Percentiles rank a stretch among this genome's conserved stretches.
Evolutionary conservation across 805 yeast genomes (phyloP).

Genomic region (Ogataea corticis): DNA sequence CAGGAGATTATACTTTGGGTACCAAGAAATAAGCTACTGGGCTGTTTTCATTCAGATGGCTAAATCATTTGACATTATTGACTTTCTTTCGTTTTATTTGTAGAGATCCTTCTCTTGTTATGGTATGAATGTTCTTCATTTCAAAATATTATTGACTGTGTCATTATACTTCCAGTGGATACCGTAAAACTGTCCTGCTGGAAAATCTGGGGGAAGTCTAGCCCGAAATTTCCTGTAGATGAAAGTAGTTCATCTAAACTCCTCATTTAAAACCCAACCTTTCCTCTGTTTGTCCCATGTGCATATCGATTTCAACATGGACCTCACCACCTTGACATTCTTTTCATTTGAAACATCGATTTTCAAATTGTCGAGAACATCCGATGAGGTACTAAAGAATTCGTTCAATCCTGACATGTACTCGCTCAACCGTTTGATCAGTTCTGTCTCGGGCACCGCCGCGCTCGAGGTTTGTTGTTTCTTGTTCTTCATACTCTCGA

Average conservation of each 20-base stretch:
- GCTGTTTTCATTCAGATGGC: neutral
- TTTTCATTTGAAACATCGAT: slow-evolving; percentile 45
- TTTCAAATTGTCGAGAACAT: slow-evolving; percentile 28
- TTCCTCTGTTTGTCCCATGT: slow-evolving; percentile 57
- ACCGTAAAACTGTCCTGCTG: neutral
- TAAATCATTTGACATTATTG: no score
- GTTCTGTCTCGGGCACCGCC: slow-evolving; percentile 16
- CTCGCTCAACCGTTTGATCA: slow-evolving; percentile 25
- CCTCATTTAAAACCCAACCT: slow-evolving; percentile 68
- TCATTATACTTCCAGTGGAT: no score
- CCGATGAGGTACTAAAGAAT: slow-evolving; percentile 33
- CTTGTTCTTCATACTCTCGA: slow-evolving; percentile 46
- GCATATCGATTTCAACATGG: slow-evolving; percentile 68
- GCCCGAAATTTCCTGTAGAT: no score
- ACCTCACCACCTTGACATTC: slow-evolving; percentile 61
- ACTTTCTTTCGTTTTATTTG: no score
- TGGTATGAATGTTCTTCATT: neutral
- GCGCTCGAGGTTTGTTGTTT: slow-evolving; percentile 7
- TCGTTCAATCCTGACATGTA: slow-evolving; percentile 32
- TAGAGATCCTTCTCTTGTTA: neutral
- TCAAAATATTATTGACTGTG: neutral
- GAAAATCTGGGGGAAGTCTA: no score
- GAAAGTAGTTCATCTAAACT: slow-evolving; percentile 42
- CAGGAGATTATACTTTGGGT: slow-evolving; percentile 48
- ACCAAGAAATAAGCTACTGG: slow-evolving; percentile 20